These are phyloP conservation scores for Ambrosia trifida DNA, from an alignment of 129 eudicot species.

Conservation along the genomic window DNA sequence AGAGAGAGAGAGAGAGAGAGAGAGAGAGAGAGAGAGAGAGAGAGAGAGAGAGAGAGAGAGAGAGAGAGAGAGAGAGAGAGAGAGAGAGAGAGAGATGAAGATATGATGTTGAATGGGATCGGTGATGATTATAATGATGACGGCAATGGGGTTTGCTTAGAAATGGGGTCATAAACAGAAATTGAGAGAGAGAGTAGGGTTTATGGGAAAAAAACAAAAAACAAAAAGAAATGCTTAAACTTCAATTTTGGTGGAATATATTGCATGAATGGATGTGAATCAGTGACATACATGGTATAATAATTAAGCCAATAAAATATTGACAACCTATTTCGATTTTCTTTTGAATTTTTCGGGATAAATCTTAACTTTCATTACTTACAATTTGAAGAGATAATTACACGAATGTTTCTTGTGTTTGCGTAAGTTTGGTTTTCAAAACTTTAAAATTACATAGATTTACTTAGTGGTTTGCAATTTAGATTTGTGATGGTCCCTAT, in stretches of 20 bases:
- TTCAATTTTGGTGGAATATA: conserved; percentile 25
- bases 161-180: conserved; percentile 48
- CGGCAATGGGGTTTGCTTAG: conserved; percentile 91
- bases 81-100: conserved; percentile 29
- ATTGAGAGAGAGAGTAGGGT: conserved; percentile 16
- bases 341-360: not conserved
- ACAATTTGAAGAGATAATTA: too few relatives aligned
- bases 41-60: conserved; percentile 31
- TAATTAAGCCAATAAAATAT: conserved; percentile 25
- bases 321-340: conserved; percentile 3
- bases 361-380: not conserved
- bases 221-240: conserved; percentile 31
- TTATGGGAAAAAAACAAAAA: conserved; percentile 16
- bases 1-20: conserved; percentile 30
- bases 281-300: conserved; percentile 19
- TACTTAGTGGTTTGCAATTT: too few relatives aligned
- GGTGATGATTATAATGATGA: conserved; percentile 58
- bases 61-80: conserved; percentile 31
- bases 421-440: too few relatives aligned
- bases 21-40: too few relatives aligned
- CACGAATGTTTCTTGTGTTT: too few relatives aligned
- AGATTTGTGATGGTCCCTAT: too few relatives aligned
- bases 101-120: conserved; percentile 37
- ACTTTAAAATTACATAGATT: too few relatives aligned
- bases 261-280: conserved; percentile 16